phyloP scores from a whole-genome alignment of 805 yeast species.

The Starmerella stigmatis region DNA sequence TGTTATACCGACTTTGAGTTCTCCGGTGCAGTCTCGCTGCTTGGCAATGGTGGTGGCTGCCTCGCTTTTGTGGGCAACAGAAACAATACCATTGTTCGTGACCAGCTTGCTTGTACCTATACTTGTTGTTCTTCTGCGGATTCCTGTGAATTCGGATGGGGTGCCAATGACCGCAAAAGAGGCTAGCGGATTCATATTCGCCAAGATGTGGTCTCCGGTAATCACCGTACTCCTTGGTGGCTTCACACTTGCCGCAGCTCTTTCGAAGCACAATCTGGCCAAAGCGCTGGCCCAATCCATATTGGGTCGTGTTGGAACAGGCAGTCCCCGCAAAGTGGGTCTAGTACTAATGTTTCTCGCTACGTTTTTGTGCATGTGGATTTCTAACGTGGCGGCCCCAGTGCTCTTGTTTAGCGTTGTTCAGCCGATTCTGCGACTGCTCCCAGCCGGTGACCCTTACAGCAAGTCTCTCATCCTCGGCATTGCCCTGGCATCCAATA shows the following conservation, averaged over 20 bases:
- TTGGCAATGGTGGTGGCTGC: slow-evolving; percentile 73
- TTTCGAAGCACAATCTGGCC: slow-evolving; percentile 84
- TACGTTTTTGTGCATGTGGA: slow-evolving; percentile 84
- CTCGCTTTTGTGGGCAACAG: slow-evolving; percentile 91
- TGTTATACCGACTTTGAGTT: slow-evolving; percentile 34
- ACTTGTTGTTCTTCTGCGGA: slow-evolving; percentile 60
- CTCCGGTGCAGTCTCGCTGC: slow-evolving; percentile 63
- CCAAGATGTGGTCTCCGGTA: slow-evolving; percentile 92
- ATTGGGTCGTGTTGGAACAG: slow-evolving; percentile 72
- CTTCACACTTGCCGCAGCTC: slow-evolving; percentile 86
- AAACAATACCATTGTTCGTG: slow-evolving; percentile 81
- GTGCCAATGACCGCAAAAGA: slow-evolving; percentile 48
- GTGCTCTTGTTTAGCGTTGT: slow-evolving; percentile 83
- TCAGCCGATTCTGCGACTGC: slow-evolving; percentile 76
- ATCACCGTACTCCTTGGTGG: slow-evolving; percentile 87
- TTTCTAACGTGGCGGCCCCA: slow-evolving; percentile 94
- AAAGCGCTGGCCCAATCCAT: slow-evolving; percentile 74
- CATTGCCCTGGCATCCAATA: slow-evolving; percentile 81
- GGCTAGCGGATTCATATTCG: slow-evolving; percentile 68
- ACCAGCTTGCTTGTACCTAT: slow-evolving; percentile 80
- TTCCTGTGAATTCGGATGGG: slow-evolving; percentile 31
- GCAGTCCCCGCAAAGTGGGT: slow-evolving; percentile 59
- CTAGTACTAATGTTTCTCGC: slow-evolving; percentile 80
- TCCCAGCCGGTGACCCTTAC: slow-evolving; percentile 67
- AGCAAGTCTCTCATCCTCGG: slow-evolving; percentile 80